These are phyloP conservation scores for Solanum phureja DNA, from an alignment of 257 asterid genomes.

Conservation along the genomic window DNA sequence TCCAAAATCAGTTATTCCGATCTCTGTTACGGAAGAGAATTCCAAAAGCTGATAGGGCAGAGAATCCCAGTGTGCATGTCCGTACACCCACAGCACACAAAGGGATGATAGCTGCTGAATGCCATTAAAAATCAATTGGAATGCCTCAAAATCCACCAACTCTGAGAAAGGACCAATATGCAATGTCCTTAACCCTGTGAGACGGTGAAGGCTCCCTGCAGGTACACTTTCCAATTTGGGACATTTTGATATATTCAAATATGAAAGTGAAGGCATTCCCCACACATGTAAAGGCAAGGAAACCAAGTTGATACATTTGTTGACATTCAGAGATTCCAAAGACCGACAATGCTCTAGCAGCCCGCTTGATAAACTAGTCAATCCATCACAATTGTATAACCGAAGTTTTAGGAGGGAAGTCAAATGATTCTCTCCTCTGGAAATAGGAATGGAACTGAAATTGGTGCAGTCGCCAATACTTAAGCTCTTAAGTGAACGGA, in stretches of 20 bases:
- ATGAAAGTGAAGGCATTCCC: background rate
- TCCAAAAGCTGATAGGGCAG: slow-evolving; percentile 5
- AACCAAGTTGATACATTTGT: background rate
- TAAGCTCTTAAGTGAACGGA: background rate
- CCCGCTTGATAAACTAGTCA: slow-evolving; percentile 5
- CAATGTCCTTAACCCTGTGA: background rate
- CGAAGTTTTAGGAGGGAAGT: background rate
- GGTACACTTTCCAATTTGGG: background rate
- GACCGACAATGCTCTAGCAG: background rate
- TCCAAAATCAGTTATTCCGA: background rate
- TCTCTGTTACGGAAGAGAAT: background rate
- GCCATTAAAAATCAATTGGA: background rate
- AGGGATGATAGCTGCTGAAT: background rate
- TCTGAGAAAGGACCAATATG: background rate
- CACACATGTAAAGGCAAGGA: background rate
- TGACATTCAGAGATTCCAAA: accelerated
- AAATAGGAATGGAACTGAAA: background rate
- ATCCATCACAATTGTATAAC: background rate
- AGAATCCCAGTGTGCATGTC: background rate
- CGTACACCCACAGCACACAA: accelerated
- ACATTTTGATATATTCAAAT: background rate
- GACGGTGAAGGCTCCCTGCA: background rate
- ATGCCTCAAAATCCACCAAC: background rate
- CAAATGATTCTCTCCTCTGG: background rate
- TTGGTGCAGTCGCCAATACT: accelerated